Evolutionary conservation across 2,329 filamentous ascomycete genomes (phyloP).

Genomic region (Sporothrix curviconia): DNA sequence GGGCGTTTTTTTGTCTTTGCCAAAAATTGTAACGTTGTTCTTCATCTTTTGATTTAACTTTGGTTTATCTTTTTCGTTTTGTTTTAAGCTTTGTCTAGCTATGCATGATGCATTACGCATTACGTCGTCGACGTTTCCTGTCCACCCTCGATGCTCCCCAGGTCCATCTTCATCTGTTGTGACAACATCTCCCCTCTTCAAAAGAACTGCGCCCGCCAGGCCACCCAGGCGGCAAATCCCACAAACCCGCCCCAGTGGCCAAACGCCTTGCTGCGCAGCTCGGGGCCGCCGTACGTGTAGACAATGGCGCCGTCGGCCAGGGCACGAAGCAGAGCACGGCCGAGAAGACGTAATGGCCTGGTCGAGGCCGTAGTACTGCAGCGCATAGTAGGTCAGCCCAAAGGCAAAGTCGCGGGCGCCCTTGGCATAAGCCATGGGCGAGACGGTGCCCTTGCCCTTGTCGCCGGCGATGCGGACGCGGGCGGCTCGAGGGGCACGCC

Average conservation of each 20-base stretch:
- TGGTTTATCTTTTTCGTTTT: no score
- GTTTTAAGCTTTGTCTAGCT: no score
- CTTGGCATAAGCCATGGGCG: conserved; percentile 3
- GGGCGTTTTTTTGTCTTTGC: no score
- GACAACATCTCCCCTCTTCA: no score
- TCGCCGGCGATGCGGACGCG: background rate
- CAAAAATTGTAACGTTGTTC: no score
- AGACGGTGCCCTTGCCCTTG: background rate
- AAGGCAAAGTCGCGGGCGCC: background rate
- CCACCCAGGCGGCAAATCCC: background rate
- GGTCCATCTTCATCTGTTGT: background rate
- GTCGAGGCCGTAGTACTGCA: conserved; percentile 4
- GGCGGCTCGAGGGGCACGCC: conserved; percentile 1
- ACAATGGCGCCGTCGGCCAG: background rate
- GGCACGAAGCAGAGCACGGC: background rate
- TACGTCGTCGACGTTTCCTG: background rate
- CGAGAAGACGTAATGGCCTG: conserved; percentile 2
- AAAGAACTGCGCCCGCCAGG: background rate
- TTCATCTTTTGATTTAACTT: no score
- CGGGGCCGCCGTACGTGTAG: background rate
- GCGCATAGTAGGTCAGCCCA: conserved; percentile 1
- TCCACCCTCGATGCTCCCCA: background rate
- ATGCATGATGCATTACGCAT: no score
- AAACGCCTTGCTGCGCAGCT: background rate
- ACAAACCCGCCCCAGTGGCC: background rate